phyloP scores from a whole-genome alignment of 139 green algal genomes.

The Ostreobium quekettii region DNA sequence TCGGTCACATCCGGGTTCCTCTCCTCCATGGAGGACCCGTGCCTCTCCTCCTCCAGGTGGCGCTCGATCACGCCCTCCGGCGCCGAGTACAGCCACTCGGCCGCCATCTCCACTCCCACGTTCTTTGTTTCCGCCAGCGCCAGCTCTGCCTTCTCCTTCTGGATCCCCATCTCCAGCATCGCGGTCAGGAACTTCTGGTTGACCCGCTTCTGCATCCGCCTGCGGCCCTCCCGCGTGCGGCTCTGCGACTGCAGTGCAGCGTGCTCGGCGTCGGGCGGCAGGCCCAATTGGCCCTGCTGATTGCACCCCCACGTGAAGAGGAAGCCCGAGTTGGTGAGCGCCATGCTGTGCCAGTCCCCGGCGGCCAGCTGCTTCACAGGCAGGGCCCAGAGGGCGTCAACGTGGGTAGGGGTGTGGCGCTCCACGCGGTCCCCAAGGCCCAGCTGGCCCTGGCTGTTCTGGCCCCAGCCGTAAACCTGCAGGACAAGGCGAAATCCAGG shows the following conservation, averaged over 20 bases:
- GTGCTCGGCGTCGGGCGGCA: slow-evolving; percentile 48
- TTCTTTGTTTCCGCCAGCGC: slow-evolving; percentile 77
- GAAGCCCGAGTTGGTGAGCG: slow-evolving; percentile 69
- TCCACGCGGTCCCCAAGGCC: slow-evolving; percentile 55
- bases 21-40: slow-evolving; percentile 23
- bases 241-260: slow-evolving; percentile 17
- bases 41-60: slow-evolving; percentile 31
- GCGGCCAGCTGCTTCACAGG: slow-evolving; percentile 67
- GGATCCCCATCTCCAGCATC: slow-evolving; percentile 86
- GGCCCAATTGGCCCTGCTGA: slow-evolving; percentile 71
- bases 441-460: slow-evolving; percentile 66
- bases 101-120: slow-evolving; percentile 79
- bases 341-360: slow-evolving; percentile 63
- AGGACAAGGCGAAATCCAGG: background rate
- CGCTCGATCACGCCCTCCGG: slow-evolving; percentile 42
- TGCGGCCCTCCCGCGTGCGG: background rate
- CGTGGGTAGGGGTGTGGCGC: slow-evolving; percentile 40
- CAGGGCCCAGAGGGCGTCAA: slow-evolving; percentile 73
- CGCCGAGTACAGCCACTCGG: slow-evolving; percentile 75
- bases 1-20: slow-evolving; percentile 14
- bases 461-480: slow-evolving; percentile 73
- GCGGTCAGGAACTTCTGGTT: slow-evolving; percentile 69
- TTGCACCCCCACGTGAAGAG: slow-evolving; percentile 85
- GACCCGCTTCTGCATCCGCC: slow-evolving; percentile 26
- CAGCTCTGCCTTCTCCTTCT: slow-evolving; percentile 46